Percentiles rank a stretch among this genome's conserved stretches.
Conservation (phyloP, 2,329 filamentous ascomycete species). For the Lasiodiplodia sp. region DNA sequence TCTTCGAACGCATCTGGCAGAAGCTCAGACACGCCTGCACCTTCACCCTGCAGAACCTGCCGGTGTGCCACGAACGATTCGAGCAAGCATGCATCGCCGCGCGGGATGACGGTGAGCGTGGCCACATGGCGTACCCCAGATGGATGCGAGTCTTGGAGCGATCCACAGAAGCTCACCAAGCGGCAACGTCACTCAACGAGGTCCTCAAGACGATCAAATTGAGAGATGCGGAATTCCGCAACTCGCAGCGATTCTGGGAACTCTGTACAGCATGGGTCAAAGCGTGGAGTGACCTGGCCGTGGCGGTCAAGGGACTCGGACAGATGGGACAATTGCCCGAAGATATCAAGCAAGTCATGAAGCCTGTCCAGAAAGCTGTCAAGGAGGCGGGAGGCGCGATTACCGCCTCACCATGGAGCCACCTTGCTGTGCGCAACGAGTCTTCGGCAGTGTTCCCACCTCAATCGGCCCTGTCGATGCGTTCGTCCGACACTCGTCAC, state of each 20-base stretch:
- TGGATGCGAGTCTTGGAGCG: constrained; percentile 71
- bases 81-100: constrained; percentile 30
- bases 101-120: constrained; percentile 42
- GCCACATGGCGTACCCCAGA: constrained; percentile 44
- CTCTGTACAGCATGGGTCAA: constrained; percentile 77
- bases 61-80: constrained; percentile 73
- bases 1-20: constrained; percentile 83
- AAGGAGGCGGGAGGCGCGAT: constrained; percentile 82
- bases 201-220: constrained; percentile 82
- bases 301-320: constrained; percentile 61
- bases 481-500: constrained; percentile 18
- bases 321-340: constrained; percentile 30
- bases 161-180: constrained; percentile 73
- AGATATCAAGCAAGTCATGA: constrained; percentile 76
- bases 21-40: constrained; percentile 78
- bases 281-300: constrained; percentile 72
- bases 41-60: constrained; percentile 74
- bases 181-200: constrained; percentile 74
- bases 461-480: constrained; percentile 15
- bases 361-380: constrained; percentile 81
- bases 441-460: constrained; percentile 26
- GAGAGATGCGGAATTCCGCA: constrained; percentile 80
- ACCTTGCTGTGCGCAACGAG: constrained; percentile 51
- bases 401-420: constrained; percentile 68
- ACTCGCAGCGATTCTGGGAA: constrained; percentile 68